Percentiles rank a stretch among this genome's conserved stretches.
phyloP scores from a whole-genome alignment of 257 asterid genomes.

The Fraxinus pennsylvanica region DNA sequence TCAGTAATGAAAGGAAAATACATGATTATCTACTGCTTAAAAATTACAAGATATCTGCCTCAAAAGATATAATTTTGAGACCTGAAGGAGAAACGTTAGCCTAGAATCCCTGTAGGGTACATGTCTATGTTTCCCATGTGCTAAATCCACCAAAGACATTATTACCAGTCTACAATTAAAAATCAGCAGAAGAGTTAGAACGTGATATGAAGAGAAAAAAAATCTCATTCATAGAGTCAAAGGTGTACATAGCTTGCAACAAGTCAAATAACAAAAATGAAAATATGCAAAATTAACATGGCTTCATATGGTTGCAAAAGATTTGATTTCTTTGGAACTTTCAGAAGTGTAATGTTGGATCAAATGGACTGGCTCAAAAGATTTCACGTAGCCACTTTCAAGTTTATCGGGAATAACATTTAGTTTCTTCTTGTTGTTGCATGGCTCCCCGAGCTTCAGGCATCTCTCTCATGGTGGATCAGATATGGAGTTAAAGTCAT shows the following conservation, averaged over 20 bases:
- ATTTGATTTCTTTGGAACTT: slow-evolving; percentile 1
- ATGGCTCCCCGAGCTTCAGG: not conserved
- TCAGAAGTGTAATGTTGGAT: not conserved
- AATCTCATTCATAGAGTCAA: not conserved
- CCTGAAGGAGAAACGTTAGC: slow-evolving; percentile 93
- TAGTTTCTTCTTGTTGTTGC: not conserved
- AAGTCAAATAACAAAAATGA: not conserved
- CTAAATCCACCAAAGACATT: slow-evolving; percentile 83
- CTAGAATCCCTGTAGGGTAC: slow-evolving; percentile 90
- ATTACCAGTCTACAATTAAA: slow-evolving; percentile 65
- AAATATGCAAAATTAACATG: not conserved
- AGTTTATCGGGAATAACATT: not conserved
- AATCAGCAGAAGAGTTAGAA: slow-evolving; percentile 25
- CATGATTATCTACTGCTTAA: slow-evolving; percentile 14
- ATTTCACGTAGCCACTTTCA: not conserved
- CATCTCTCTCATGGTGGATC: not conserved
- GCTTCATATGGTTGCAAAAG: not conserved
- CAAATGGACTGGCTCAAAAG: not conserved
- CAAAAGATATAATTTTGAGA: slow-evolving; percentile 29
- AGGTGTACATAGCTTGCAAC: not conserved
- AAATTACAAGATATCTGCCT: slow-evolving; percentile 7
- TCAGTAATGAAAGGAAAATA: slow-evolving; percentile 20
- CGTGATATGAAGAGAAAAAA: not conserved
- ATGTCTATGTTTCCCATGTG: slow-evolving; percentile 82
- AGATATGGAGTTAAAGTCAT: not conserved